Conservation (phyloP, 1,284 basidiomycete species). For the Fomitopsis pinicola region DNA sequence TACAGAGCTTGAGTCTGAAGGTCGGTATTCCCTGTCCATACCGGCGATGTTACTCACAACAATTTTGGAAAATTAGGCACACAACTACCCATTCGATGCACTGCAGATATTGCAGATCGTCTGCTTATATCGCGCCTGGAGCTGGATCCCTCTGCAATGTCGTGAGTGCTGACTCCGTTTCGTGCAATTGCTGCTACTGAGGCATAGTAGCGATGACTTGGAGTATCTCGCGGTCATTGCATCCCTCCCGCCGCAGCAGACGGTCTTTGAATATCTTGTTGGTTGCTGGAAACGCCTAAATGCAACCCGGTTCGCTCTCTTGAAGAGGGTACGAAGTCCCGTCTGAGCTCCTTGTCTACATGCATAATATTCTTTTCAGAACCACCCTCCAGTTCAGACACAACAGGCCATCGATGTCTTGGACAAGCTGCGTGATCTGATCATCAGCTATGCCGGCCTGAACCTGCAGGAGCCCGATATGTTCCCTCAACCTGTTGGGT, state of each 20-base stretch:
- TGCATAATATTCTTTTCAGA: constrained; percentile 33
- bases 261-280: constrained; percentile 88
- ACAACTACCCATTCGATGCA: constrained; percentile 33
- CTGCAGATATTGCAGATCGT: constrained; percentile 65
- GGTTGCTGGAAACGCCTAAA: constrained; percentile 89
- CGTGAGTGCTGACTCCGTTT: constrained; percentile 41
- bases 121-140: constrained; percentile 87
- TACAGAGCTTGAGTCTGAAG: constrained; percentile 67
- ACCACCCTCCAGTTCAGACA: constrained; percentile 57
- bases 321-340: constrained; percentile 51
- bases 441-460: constrained; percentile 90
- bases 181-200: background rate
- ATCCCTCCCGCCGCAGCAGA: constrained; percentile 75
- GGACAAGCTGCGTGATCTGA: constrained; percentile 72
- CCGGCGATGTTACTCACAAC: no score
- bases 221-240: constrained; percentile 78
- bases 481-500: constrained; percentile 86
- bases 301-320: constrained; percentile 45
- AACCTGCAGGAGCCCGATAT: constrained; percentile 89
- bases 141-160: constrained; percentile 70
- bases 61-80: background rate
- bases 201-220: constrained; percentile 63
- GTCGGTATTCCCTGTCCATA: constrained; percentile 29
- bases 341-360: background rate
- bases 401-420: constrained; percentile 58